Evolutionary conservation across 140 eudicot species (phyloP).

Genomic region (Artemisia princeps): DNA sequence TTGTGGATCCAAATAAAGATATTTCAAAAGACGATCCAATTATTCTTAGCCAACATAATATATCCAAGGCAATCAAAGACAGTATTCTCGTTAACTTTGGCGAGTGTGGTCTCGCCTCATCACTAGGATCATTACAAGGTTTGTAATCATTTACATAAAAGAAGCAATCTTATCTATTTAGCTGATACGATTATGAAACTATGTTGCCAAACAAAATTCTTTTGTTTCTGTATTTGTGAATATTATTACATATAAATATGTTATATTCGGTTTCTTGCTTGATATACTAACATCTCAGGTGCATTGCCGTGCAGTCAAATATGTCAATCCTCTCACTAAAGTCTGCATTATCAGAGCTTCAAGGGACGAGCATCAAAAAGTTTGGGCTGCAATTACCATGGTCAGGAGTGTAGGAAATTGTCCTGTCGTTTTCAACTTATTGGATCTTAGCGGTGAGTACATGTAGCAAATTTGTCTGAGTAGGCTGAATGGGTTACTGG

Average conservation of each 20-base stretch:
- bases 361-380: slow-evolving; percentile 76
- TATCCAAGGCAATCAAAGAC: slow-evolving; percentile 71
- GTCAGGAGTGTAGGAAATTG: slow-evolving; percentile 70
- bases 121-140: slow-evolving; percentile 76
- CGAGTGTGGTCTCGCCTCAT: slow-evolving; percentile 86
- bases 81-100: slow-evolving; percentile 86
- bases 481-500: background rate
- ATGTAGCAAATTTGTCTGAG: background rate
- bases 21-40: slow-evolving; percentile 58
- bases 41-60: slow-evolving; percentile 56
- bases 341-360: slow-evolving; percentile 75
- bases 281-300: background rate
- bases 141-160: slow-evolving; percentile 2
- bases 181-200: background rate
- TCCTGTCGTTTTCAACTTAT: slow-evolving; percentile 70
- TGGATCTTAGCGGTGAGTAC: slow-evolving; percentile 84
- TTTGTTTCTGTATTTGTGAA: too few relatives aligned
- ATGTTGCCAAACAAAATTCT: too few relatives aligned
- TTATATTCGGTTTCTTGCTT: background rate
- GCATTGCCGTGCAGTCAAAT: slow-evolving; percentile 54
- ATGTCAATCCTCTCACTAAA: slow-evolving; percentile 79
- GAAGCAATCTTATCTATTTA: background rate
- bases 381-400: slow-evolving; percentile 86
- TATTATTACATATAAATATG: too few relatives aligned
- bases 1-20: slow-evolving; percentile 73